A percentile compares a stretch with the other conserved stretches of the same genome.
Evolutionary conservation across 106 monocot genomes (phyloP).

Genomic region (Gastrodia elata): DNA sequence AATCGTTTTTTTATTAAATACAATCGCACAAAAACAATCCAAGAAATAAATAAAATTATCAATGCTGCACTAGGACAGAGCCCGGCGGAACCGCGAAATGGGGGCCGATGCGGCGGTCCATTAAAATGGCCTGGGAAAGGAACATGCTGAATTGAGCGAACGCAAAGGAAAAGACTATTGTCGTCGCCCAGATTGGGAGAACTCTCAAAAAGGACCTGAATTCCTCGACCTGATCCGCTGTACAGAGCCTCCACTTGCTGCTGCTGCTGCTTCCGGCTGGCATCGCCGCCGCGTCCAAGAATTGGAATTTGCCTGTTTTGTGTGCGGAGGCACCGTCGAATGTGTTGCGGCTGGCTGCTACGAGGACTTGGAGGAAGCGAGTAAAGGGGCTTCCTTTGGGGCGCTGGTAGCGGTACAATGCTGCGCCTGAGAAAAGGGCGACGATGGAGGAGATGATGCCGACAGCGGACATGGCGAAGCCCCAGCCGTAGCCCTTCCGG

Average conservation of each 20-base stretch:
- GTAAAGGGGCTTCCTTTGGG: not conserved
- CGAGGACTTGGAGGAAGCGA: not conserved
- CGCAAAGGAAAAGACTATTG: conserved; percentile 31
- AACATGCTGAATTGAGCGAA: conserved; percentile 45
- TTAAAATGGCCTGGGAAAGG: conserved; percentile 33
- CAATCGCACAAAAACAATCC: no score
- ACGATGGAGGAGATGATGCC: not conserved
- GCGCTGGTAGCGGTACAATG: not conserved
- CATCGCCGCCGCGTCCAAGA: not conserved
- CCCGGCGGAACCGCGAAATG: conserved; percentile 32
- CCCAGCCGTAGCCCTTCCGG: not conserved
- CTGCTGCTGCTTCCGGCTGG: not conserved
- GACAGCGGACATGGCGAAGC: not conserved
- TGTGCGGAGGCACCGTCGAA: conserved; percentile 6
- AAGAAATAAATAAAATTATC: no score
- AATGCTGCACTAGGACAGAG: no score
- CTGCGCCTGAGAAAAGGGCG: not conserved
- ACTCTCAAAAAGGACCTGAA: conserved; percentile 36
- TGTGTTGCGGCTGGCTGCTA: not conserved
- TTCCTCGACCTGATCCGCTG: conserved; percentile 54
- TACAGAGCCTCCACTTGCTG: conserved; percentile 39
- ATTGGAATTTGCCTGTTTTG: not conserved
- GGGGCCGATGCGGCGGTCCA: conserved; percentile 22
- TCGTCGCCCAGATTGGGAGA: conserved; percentile 55
- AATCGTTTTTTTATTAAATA: no score